Evolutionary conservation across 1,284 basidiomycete species (phyloP), one percentile per base, ranked within the genome.

Genomic region (Mrakiaceae sp.): DNA sequence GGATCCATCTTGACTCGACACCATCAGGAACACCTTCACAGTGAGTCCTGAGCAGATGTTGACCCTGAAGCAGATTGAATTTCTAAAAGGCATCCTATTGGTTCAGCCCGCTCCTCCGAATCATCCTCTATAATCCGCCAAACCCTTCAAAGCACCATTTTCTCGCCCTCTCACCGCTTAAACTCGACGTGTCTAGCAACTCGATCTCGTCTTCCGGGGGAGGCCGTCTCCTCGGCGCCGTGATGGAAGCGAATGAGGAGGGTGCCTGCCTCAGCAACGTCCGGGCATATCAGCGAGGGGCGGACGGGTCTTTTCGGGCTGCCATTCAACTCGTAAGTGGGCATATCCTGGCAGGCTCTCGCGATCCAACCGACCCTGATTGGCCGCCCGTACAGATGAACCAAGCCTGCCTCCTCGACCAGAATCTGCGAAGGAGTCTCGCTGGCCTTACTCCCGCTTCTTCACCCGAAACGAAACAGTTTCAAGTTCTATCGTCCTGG

Each of bases 111-210:
- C 2, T 12, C 7, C 39, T 57, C 5, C 63, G 60, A 40, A 43
- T 64, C 12, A 63, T 70, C 58, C 14, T 66, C 40, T 68, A 66
- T 58, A 50, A 55, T 14, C 59, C 63, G 11, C 69, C 69, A n/a
- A 64, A 67, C 50, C 58, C 65, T 7, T 48, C 50, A 5, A 63
- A 66, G 44, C 60, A 68, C 8, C 68, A 68, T 12, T 70, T 68
- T 14, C 55, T 68, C 10, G 39, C 67, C 7, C 47, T 68, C 10
- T 47, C 57, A 27, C 62, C 68, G 3, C 27, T 65, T 40, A 44
- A 67, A 50, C 64, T 67, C 7, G 58, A 58, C 49, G 51, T 60
- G 12, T 47, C 55, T 2, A 50, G 8, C 47, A 48, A 46, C 16
- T 44, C 39, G 27, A 27, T 27, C 27, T 52, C 51, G 11, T 16